These are phyloP conservation scores for Penicillium paneum DNA, from an alignment of 2,329 filamentous ascomycete species.

Conservation along the genomic window DNA sequence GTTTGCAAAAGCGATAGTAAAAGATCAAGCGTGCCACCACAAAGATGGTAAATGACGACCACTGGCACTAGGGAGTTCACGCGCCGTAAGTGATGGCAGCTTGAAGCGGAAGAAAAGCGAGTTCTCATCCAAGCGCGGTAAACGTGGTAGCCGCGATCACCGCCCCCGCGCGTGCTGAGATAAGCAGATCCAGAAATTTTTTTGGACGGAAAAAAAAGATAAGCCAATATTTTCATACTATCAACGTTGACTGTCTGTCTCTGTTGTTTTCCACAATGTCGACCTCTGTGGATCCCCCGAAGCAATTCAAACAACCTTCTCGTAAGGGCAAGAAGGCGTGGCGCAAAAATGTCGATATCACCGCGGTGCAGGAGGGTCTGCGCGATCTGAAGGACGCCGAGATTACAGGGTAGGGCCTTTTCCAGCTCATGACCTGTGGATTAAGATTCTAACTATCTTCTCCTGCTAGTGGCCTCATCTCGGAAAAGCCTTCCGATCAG, in stretches of 20 bases:
- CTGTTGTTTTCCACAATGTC: conserved; percentile 31
- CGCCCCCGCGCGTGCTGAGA: conserved; percentile 28
- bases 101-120: conserved; percentile 23
- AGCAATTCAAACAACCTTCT: conserved; percentile 82
- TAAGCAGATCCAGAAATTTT: conserved; percentile 35
- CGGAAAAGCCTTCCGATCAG: conserved; percentile 76
- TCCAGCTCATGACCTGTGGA: background rate
- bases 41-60: conserved; percentile 15
- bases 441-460: conserved; percentile 10
- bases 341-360: conserved; percentile 96
- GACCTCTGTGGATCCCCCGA: conserved; percentile 56
- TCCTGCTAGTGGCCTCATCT: conserved; percentile 69
- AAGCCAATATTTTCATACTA: conserved; percentile 16
- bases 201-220: conserved; percentile 28
- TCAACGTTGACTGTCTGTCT: conserved; percentile 2
- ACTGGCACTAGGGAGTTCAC: conserved; percentile 20
- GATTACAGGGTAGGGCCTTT: conserved; percentile 68
- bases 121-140: conserved; percentile 28
- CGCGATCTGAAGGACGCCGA: conserved; percentile 83
- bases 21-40: conserved; percentile 2
- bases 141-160: conserved; percentile 17
- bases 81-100: conserved; percentile 19
- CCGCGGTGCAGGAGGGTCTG: conserved; percentile 78
- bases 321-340: conserved; percentile 98
- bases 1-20: background rate